Conservation (phyloP, 768 basidiomycete genomes). For the Leccinum olivaceopallidum region DNA sequence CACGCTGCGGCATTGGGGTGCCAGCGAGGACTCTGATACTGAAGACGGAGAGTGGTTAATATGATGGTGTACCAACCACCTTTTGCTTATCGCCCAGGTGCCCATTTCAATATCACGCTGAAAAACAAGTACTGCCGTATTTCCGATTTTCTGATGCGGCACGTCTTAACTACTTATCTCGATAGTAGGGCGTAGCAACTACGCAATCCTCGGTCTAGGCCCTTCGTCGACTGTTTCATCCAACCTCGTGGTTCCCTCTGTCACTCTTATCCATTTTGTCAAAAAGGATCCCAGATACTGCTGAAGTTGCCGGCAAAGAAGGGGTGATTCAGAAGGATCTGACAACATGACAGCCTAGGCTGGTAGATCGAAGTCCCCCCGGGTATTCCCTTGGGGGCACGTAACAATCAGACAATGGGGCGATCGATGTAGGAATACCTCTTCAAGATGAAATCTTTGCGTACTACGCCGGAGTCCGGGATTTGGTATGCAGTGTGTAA, state of each 20-base stretch:
- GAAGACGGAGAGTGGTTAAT: constrained; percentile 26
- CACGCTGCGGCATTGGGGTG: constrained; percentile 41
- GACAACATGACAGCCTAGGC: not conserved
- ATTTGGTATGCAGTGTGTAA: not conserved
- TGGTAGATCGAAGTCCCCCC: not conserved
- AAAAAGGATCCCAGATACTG: not conserved
- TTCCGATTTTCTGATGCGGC: not conserved
- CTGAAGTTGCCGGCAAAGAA: not conserved
- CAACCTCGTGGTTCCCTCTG: not conserved
- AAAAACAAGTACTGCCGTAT: constrained; percentile 5
- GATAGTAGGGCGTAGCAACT: not conserved
- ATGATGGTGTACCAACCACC: constrained; percentile 15
- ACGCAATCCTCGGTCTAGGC: not conserved
- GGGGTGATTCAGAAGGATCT: not conserved
- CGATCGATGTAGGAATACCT: not conserved
- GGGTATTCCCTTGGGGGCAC: not conserved
- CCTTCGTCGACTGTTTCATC: not conserved
- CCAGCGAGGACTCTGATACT: constrained; percentile 25
- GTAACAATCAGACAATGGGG: not conserved
- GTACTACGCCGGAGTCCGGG: not conserved
- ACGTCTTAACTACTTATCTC: not conserved
- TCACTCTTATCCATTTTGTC: not conserved
- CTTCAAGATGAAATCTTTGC: not conserved
- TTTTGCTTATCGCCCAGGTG: constrained; percentile 1
- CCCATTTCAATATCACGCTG: not conserved